Percentiles rank a stretch among this genome's conserved stretches.
These are phyloP conservation scores for Geosmithia putterillii DNA, from an alignment of 2,329 filamentous ascomycete species.

Conservation along the genomic window DNA sequence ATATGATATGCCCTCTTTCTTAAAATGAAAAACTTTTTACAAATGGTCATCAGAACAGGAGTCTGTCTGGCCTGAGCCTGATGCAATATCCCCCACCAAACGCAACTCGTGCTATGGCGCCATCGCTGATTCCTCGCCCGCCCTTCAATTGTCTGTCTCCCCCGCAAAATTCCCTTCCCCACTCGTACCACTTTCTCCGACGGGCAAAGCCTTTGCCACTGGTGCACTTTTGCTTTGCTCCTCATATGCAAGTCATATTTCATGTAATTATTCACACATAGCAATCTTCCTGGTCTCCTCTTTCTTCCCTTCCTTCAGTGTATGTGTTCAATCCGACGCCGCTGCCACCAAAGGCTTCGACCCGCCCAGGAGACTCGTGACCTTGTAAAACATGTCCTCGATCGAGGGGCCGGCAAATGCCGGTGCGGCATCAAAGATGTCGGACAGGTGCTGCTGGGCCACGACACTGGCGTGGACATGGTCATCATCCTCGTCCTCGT, in stretches of 20 bases:
- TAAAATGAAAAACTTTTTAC: neutral
- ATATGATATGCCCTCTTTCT: neutral
- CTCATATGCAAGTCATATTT: too few species aligned
- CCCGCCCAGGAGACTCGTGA: constrained; percentile 44
- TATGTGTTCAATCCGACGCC: constrained; percentile 2
- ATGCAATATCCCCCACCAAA: neutral
- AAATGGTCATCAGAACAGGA: neutral
- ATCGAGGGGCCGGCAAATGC: constrained; percentile 60
- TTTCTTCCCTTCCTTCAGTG: too few species aligned
- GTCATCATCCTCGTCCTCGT: constrained; percentile 30
- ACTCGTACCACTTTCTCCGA: neutral
- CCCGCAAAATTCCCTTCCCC: neutral
- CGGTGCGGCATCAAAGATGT: constrained; percentile 58
- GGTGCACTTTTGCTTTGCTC: too few species aligned
- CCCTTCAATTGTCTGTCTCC: neutral
- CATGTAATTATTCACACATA: neutral
- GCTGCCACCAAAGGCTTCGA: constrained; percentile 32
- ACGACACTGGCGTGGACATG: constrained; percentile 35
- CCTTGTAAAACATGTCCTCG: constrained; percentile 64
- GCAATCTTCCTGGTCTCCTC: neutral
- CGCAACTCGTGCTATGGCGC: neutral
- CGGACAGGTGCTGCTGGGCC: constrained; percentile 54
- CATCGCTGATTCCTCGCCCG: neutral
- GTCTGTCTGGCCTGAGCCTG: neutral
- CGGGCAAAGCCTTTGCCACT: too few species aligned